Conservation (phyloP, 345 rosid genomes). For the Hibiscus trionum region DNA sequence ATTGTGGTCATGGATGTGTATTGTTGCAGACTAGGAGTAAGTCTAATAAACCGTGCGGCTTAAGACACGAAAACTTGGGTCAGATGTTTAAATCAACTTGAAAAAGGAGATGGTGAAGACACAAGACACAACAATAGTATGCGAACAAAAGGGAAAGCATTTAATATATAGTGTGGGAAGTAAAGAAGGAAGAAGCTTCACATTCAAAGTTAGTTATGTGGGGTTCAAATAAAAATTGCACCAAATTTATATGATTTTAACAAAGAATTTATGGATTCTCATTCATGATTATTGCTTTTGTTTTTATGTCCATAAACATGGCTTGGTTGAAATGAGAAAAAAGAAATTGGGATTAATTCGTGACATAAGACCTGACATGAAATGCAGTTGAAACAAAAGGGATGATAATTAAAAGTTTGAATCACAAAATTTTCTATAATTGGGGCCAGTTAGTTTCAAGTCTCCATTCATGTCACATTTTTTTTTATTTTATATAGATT, state of each 20-base stretch:
- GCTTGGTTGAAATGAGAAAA: neutral
- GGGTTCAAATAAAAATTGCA: constrained; percentile 2
- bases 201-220: neutral
- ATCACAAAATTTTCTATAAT: neutral
- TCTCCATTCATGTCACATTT: neutral
- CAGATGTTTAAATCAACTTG: too few species aligned
- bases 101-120: too few species aligned
- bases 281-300: neutral
- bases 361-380: constrained; percentile 6
- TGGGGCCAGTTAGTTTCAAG: neutral
- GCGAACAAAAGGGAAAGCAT: too few species aligned
- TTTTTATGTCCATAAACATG: neutral
- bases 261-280: neutral
- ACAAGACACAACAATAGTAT: too few species aligned
- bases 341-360: neutral
- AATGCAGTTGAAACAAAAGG: neutral
- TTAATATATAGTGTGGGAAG: neutral
- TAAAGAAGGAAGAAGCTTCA: neutral
- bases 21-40: too few species aligned
- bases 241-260: constrained; percentile 4
- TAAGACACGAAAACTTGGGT: too few species aligned
- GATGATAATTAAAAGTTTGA: neutral
- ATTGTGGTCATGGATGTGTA: too few species aligned
- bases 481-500: too few species aligned
- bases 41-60: too few species aligned